Evolutionary conservation across 2,329 filamentous ascomycete genomes (phyloP), one percentile per base, ranked within the genome.

Genomic region (Talaromyces sp.): DNA sequence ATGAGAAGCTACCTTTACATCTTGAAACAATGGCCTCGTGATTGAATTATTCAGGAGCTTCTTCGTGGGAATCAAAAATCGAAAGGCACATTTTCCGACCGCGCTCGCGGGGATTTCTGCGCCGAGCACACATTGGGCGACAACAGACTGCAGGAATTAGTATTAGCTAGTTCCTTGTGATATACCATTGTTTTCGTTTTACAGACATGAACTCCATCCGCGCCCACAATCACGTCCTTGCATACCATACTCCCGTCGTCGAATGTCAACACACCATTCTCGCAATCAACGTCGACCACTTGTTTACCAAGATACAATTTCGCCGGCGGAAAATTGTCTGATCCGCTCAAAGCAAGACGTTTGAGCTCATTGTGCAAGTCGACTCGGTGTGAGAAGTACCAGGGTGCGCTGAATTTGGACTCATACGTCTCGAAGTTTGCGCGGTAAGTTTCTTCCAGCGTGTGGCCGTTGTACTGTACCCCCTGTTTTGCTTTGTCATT

Each of bases 321-420:
- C 3, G 74, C 77, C 2, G 69, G 72, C 21, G 61, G 73, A 2
- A 67, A 75, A 3, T 65, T 69, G 0, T 75, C 75, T 10, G 72
- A 69, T 0, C 67, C 66, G 2, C 69, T 70, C 1, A 73, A 77
- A 0, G 83, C 83, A 3, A 72, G 62, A 7, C 69, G 65, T 67
- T 83, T 85, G 38, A 87, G 69, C 4, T 75, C 72, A 21, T 80
- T 76, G 65, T 87, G 83, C 17, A 86, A 73, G 57, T 76, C 70
- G 4, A 83, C 76, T 1, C 84, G 79, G 62, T 86, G 83, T 5
- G 77, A 78, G 2, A 86, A 73, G 2, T 79, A 75, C 83, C 83
- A 82, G 27, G 73, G 71, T 69, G n/a, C 43, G 21, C 24, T 75
- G 46, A 48, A 48, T 6, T 7, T 48, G 43, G 9, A 10, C 12